Base-by-base conservation (phyloP, 1,139 yeast genomes). In the Hyphopichia buzzinii region DNA sequence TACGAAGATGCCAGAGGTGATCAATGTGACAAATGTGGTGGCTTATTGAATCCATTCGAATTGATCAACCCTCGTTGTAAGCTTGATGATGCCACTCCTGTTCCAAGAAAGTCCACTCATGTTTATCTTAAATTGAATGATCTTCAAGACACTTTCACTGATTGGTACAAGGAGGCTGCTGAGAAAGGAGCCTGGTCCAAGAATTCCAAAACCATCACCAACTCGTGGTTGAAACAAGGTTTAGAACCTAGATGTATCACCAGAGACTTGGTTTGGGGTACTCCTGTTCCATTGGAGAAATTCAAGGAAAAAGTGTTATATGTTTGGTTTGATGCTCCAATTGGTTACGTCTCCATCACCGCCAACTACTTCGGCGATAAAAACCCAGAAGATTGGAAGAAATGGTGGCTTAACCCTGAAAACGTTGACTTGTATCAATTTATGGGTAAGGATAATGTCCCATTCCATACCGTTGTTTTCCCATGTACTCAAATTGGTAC, bases 381-480 rank as follows among this genome's bases (percentile, higher is more conserved):
- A 25, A 19, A 19, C 23, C 23, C 6, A 6, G 78, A 78, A 17
- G 86, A 90, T 77, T 79, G 88, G 77, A 58, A 76, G 54, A 58
- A 67, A 43, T 85, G 96, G 94, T 92, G 99, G 99, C 84, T 80
- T 64, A 74, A 85, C 56, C 95, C 95, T 15, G 89, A 89, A 39
- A 50, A 77, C 48, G 96, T 92, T 45, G 70, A 85, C 49, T 71
- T 94, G 47, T 89, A 86, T 62, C 98, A 92, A 70, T 92, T 92
- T 62, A 92, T 92, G 99, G 99, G 99, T 67, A 92, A 92, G 66
- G 99, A 92, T 63, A 92, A 92, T 55, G 97, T 90, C 50, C 97
- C 97, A 28, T 92, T 92, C 87, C 99, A 92, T 57, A 85, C 96
- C 1, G 98, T 94, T 41, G 95, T 92, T 40, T 92, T 90, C 87